Conservation (phyloP, 495 filamentous ascomycete genomes). For the Penicillium longicatenatum region DNA sequence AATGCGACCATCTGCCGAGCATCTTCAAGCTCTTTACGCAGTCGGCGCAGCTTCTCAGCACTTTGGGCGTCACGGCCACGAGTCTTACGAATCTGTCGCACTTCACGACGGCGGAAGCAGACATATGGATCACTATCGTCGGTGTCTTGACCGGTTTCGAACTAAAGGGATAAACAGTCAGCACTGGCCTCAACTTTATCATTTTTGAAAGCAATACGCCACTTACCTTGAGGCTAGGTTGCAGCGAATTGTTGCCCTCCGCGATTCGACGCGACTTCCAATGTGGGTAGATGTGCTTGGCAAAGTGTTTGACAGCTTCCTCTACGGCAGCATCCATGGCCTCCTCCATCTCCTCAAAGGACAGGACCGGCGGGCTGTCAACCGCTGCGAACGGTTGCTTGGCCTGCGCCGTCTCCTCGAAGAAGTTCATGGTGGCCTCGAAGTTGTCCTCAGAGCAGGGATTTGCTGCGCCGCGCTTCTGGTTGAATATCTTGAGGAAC, state of each 20-base stretch:
- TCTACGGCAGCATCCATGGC: constrained; percentile 73
- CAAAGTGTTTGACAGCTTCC: constrained; percentile 66
- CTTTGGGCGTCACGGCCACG: constrained; percentile 91
- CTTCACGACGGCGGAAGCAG: constrained; percentile 95
- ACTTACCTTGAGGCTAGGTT: constrained; percentile 71
- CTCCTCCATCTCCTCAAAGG: constrained; percentile 77
- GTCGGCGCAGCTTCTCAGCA: constrained; percentile 87
- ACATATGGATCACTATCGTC: constrained; percentile 97
- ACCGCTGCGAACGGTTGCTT: constrained; percentile 87
- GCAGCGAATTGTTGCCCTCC: constrained; percentile 64
- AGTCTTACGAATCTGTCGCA: constrained; percentile 92
- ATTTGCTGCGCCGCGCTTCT: constrained; percentile 61
- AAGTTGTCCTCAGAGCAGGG: constrained; percentile 87
- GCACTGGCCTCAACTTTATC: neutral
- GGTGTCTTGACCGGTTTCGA: constrained; percentile 87
- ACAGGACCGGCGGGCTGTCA: constrained; percentile 77
- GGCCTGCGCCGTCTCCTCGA: constrained; percentile 78
- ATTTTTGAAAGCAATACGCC: neutral
- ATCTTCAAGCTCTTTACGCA: constrained; percentile 90
- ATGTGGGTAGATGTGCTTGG: constrained; percentile 86
- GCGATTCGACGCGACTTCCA: constrained; percentile 76
- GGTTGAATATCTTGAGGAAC: constrained; percentile 82
- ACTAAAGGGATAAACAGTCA: constrained; percentile 51
- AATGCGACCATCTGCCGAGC: constrained; percentile 76
- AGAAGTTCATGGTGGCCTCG: constrained; percentile 91